These are phyloP conservation scores for Graphiopsis chlorocephala DNA, from an alignment of 2,329 filamentous ascomycete genomes.

Conservation along the genomic window DNA sequence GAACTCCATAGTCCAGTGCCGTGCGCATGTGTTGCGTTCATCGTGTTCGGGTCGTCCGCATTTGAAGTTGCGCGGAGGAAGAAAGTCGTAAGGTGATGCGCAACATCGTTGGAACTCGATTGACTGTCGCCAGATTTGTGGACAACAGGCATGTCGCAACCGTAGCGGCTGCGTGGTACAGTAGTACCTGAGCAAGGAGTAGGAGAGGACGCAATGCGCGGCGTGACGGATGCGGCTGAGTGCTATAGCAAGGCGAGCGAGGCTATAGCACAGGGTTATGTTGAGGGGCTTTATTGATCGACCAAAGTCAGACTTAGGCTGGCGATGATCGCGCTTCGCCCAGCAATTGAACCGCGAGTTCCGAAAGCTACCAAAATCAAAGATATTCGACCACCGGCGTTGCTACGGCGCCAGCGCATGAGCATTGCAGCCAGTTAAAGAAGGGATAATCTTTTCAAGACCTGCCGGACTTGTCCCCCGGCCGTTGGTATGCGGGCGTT, in stretches of 20 bases:
- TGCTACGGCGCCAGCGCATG: conserved; percentile 8
- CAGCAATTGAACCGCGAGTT: conserved; percentile 1
- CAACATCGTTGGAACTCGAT: not conserved
- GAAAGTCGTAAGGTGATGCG: not conserved
- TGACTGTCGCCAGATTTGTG: not conserved
- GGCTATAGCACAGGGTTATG: conserved; percentile 9
- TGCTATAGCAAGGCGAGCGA: conserved; percentile 5
- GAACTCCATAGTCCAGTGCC: conserved; percentile 4
- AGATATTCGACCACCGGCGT: not conserved
- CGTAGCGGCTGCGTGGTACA: not conserved
- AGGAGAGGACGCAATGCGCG: not conserved
- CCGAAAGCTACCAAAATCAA: conserved; percentile 6
- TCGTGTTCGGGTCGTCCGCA: not conserved
- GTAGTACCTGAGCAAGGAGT: conserved; percentile 8
- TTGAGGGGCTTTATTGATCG: conserved; percentile 16
- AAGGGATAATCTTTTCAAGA: not conserved
- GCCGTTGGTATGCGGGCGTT: conserved; percentile 10
- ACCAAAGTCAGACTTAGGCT: conserved; percentile 4
- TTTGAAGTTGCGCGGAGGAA: not conserved
- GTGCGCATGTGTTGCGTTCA: not conserved
- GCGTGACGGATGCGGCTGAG: conserved; percentile 8
- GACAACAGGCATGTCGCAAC: conserved; percentile 9
- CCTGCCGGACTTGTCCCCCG: not conserved
- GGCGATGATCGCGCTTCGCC: not conserved
- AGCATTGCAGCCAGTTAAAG: not conserved